Evolutionary conservation across 441 rosid species (phyloP).

Genomic region (Mallotus japonicus): DNA sequence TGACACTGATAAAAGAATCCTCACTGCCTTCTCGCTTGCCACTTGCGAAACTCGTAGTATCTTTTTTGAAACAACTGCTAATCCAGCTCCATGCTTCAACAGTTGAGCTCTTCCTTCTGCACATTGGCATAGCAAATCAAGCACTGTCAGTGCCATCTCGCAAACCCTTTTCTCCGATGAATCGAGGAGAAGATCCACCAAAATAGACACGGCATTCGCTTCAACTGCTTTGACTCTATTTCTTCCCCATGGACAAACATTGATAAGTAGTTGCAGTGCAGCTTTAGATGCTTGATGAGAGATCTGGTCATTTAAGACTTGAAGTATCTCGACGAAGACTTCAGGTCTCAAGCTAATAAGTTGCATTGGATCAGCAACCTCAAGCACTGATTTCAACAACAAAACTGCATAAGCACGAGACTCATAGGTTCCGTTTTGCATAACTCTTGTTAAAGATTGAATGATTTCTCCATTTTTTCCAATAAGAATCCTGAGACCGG

Average conservation of each 20-base stretch:
- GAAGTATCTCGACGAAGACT: slow-evolving; percentile 49
- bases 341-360: slow-evolving; percentile 40
- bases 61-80: slow-evolving; percentile 77
- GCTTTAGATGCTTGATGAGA: slow-evolving; percentile 69
- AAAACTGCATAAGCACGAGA: slow-evolving; percentile 70
- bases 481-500: slow-evolving; percentile 50
- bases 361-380: slow-evolving; percentile 59
- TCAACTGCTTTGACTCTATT: slow-evolving; percentile 63
- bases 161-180: slow-evolving; percentile 44
- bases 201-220: slow-evolving; percentile 48
- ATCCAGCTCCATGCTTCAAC: slow-evolving; percentile 63
- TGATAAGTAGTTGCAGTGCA: slow-evolving; percentile 48
- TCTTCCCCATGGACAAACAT: slow-evolving; percentile 55
- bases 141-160: slow-evolving; percentile 58
- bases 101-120: slow-evolving; percentile 87
- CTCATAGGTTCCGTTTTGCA: slow-evolving; percentile 61
- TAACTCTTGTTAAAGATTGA: slow-evolving; percentile 47
- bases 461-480: slow-evolving; percentile 43
- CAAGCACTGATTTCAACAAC: slow-evolving; percentile 52
- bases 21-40: slow-evolving; percentile 70
- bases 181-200: slow-evolving; percentile 66
- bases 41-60: slow-evolving; percentile 70
- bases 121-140: slow-evolving; percentile 57
- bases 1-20: slow-evolving; percentile 57
- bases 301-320: slow-evolving; percentile 52